These are phyloP conservation scores for Lasiosphaeriaceae sp. DNA, from an alignment of 495 filamentous ascomycete genomes.

Conservation along the genomic window DNA sequence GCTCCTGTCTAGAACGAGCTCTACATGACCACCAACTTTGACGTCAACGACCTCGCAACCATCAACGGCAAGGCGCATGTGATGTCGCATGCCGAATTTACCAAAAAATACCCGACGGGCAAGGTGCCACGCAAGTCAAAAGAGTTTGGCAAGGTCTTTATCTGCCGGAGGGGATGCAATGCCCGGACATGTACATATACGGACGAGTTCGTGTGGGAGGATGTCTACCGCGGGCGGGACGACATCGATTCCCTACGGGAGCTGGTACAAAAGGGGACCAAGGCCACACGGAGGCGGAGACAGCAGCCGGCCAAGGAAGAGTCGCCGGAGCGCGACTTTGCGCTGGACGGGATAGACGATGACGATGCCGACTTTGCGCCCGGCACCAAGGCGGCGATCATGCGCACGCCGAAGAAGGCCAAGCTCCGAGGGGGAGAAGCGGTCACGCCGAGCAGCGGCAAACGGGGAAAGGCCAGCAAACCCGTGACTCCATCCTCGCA, in stretches of 20 bases:
- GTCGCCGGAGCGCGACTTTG: constrained; percentile 47
- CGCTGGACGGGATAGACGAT: constrained; percentile 32
- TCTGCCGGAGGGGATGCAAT: constrained; percentile 87
- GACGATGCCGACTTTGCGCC: constrained; percentile 45
- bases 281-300: constrained; percentile 59
- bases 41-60: constrained; percentile 78
- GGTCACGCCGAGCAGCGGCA: constrained; percentile 27
- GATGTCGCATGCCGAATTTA: constrained; percentile 66
- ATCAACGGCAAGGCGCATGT: constrained; percentile 86
- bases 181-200: constrained; percentile 86
- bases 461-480: constrained; percentile 39
- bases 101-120: constrained; percentile 67
- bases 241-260: constrained; percentile 61
- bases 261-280: constrained; percentile 66
- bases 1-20: constrained; percentile 64
- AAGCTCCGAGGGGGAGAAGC: constrained; percentile 19
- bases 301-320: constrained; percentile 16
- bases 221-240: constrained; percentile 64
- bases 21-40: constrained; percentile 82
- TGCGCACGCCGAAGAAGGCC: constrained; percentile 36
- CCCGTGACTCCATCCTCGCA: constrained; percentile 66
- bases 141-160: constrained; percentile 82
- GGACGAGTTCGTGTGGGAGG: constrained; percentile 87
- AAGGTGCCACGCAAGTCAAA: constrained; percentile 66
- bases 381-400: background rate